phyloP scores from a whole-genome alignment of 495 filamentous ascomycete genomes.

The Penicillium salamii region DNA sequence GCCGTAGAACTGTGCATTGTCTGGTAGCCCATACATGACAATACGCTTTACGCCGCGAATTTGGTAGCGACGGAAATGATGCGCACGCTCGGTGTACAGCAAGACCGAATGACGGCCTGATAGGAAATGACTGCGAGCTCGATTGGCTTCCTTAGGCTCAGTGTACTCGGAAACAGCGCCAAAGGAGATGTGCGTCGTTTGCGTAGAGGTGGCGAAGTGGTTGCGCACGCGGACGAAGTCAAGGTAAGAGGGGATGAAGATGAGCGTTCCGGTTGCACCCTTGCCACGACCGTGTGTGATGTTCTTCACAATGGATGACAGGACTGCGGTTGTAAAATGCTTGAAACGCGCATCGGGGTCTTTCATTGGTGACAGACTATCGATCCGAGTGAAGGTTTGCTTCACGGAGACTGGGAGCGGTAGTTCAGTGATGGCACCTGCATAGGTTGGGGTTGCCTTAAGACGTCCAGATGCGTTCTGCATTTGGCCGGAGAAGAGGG shows the following conservation, averaged over 20 bases:
- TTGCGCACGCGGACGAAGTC: slow-evolving; percentile 94
- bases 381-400: slow-evolving; percentile 91
- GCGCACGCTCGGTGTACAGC: slow-evolving; percentile 87
- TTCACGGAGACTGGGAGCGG: slow-evolving; percentile 63
- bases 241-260: slow-evolving; percentile 89
- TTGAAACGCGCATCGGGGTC: slow-evolving; percentile 92
- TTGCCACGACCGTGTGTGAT: slow-evolving; percentile 41
- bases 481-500: slow-evolving; percentile 71
- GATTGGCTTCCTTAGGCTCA: slow-evolving; percentile 66
- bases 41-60: slow-evolving; percentile 76
- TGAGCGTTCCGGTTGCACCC: slow-evolving; percentile 56
- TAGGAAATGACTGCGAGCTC: slow-evolving; percentile 84
- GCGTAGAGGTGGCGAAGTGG: slow-evolving; percentile 73
- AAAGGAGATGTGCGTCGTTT: slow-evolving; percentile 69
- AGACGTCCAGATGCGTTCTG: slow-evolving; percentile 74
- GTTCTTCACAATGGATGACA: slow-evolving; percentile 68
- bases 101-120: slow-evolving; percentile 77
- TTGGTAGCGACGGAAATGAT: slow-evolving; percentile 86
- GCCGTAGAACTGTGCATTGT: slow-evolving; percentile 84
- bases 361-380: slow-evolving; percentile 58
- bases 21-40: slow-evolving; percentile 82
- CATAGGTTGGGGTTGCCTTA: slow-evolving; percentile 64
- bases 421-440: slow-evolving; percentile 64
- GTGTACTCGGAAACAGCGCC: slow-evolving; percentile 88
- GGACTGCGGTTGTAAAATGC: slow-evolving; percentile 76